These are phyloP conservation scores for Gyromitra esculenta DNA, from an alignment of 2,329 filamentous ascomycete genomes.

Conservation along the genomic window DNA sequence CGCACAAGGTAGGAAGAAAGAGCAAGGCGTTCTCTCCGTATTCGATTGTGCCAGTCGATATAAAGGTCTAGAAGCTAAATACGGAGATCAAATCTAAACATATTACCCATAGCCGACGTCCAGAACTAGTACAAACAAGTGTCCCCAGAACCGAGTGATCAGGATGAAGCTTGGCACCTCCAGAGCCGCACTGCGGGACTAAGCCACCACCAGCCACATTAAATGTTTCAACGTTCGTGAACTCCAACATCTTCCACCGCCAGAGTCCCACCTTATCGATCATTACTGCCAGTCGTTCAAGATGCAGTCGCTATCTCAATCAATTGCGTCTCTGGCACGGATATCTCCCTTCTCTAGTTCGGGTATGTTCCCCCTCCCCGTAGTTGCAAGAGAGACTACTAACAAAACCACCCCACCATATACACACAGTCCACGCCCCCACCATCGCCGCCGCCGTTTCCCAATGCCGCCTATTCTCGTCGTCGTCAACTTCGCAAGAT, in stretches of 20 bases:
- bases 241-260: conserved; percentile 3
- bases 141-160: conserved; percentile 1
- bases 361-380: not conserved
- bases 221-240: conserved; percentile 7
- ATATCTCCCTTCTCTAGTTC: conserved; percentile 15
- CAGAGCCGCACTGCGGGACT: conserved; percentile 5
- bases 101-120: too few relatives aligned
- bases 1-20: too few relatives aligned
- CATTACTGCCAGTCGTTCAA: not conserved
- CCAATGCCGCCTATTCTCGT: conserved; percentile 46
- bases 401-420: conserved; percentile 1
- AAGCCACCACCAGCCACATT: conserved; percentile 34
- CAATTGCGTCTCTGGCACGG: conserved; percentile 18
- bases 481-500: conserved; percentile 40
- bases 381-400: not conserved
- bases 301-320: conserved; percentile 46
- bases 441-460: conserved; percentile 22
- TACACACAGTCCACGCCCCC: conserved; percentile 9
- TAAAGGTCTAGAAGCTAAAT: too few relatives aligned
- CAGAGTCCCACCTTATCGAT: not conserved
- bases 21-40: too few relatives aligned
- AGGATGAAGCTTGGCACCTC: conserved; percentile 5
- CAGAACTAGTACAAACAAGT: not conserved
- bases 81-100: too few relatives aligned
- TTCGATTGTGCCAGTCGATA: too few relatives aligned